These are phyloP conservation scores for Fraxinus excelsior DNA, from an alignment of 257 asterid species.

Conservation along the genomic window DNA sequence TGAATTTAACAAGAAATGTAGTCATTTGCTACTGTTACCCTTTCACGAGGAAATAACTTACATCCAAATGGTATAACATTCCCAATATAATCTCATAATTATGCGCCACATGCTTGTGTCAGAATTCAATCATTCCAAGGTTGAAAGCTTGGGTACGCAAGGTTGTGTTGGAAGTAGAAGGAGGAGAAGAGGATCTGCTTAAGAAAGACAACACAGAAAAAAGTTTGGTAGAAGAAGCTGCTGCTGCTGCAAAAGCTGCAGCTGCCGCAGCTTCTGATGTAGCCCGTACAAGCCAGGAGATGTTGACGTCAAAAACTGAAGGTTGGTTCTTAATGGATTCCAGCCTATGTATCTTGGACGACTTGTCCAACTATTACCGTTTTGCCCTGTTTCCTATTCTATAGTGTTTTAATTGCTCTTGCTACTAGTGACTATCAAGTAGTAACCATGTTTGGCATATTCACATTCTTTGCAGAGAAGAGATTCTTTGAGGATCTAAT, in stretches of 20 bases:
- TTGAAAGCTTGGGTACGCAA: slow-evolving; percentile 93
- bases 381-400: slow-evolving; percentile 3
- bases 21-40: slow-evolving; percentile 6
- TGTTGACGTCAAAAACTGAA: slow-evolving; percentile 69
- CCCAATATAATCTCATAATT: slow-evolving; percentile 26
- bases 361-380: not conserved
- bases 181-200: slow-evolving; percentile 24
- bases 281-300: slow-evolving; percentile 92
- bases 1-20: slow-evolving; percentile 5
- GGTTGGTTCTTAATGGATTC: slow-evolving; percentile 42
- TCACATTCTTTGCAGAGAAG: slow-evolving; percentile 55
- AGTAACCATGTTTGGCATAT: not conserved
- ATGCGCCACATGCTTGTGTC: slow-evolving; percentile 25
- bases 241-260: slow-evolving; percentile 89
- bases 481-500: slow-evolving; percentile 81
- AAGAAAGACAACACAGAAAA: slow-evolving; percentile 48
- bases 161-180: slow-evolving; percentile 64
- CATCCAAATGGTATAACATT: slow-evolving; percentile 22
- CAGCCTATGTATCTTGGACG: not conserved
- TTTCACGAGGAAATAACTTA: slow-evolving; percentile 13
- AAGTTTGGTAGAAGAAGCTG: slow-evolving; percentile 79
- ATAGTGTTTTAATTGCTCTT: slow-evolving; percentile 3
- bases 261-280: slow-evolving; percentile 95
- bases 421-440: not conserved
- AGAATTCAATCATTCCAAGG: slow-evolving; percentile 77